phyloP scores from a whole-genome alignment of 345 rosid species.

The Salix purpurea region DNA sequence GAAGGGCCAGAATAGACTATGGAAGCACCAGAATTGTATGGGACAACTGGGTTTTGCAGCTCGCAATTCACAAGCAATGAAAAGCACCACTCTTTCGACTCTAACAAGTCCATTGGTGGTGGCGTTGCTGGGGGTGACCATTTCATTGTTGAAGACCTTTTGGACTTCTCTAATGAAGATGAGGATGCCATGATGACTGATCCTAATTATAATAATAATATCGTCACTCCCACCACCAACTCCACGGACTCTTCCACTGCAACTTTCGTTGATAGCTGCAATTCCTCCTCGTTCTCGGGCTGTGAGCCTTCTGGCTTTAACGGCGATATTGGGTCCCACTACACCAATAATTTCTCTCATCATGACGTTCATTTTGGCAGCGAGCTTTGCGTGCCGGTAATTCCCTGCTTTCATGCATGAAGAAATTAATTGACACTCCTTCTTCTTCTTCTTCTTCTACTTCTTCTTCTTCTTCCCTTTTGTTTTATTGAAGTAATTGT shows the following conservation, averaged over 20 bases:
- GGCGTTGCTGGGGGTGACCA: slow-evolving; percentile 35
- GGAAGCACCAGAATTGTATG: slow-evolving; percentile 32
- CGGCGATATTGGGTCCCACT: slow-evolving; percentile 34
- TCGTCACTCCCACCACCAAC: slow-evolving; percentile 33
- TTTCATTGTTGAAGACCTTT: slow-evolving; percentile 82
- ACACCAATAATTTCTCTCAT: slow-evolving; percentile 14
- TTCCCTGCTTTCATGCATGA: not conserved
- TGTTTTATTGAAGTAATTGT: not conserved
- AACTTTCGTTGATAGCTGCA: slow-evolving; percentile 57
- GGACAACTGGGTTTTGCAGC: slow-evolving; percentile 16
- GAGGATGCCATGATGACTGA: not conserved
- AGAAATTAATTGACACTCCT: not conserved
- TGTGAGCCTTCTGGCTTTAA: slow-evolving; percentile 30
- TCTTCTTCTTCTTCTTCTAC: not conserved
- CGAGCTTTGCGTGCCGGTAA: slow-evolving; percentile 93
- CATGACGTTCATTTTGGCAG: slow-evolving; percentile 46
- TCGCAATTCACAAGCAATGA: slow-evolving; percentile 32
- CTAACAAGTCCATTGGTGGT: slow-evolving; percentile 16
- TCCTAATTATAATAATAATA: not conserved
- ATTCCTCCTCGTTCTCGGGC: slow-evolving; percentile 46
- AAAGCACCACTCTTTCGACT: slow-evolving; percentile 32
- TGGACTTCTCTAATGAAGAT: slow-evolving; percentile 78
- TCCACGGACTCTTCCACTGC: slow-evolving; percentile 55
- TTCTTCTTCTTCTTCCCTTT: not conserved
- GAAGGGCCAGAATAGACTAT: not conserved